phyloP scores from a whole-genome alignment of 805 yeast species.

The Saccharomycopsis sp. region DNA sequence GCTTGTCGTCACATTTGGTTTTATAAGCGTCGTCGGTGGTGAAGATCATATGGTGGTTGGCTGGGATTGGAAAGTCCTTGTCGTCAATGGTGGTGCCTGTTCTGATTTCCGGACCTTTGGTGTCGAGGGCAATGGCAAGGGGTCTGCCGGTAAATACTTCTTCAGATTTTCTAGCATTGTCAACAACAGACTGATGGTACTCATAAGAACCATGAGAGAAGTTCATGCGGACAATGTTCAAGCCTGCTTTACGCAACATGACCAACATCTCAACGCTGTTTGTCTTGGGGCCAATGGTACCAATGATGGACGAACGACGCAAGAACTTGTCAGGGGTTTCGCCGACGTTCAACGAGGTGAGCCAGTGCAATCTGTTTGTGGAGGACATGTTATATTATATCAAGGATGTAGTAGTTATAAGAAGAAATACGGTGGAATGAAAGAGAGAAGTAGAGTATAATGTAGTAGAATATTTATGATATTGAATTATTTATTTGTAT shows the following conservation, averaged over 20 bases:
- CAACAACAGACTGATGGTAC: slow-evolving; percentile 94
- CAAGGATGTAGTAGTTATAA: background rate
- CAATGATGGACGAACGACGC: slow-evolving; percentile 95
- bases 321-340: slow-evolving; percentile 67
- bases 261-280: slow-evolving; percentile 79
- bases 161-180: slow-evolving; percentile 93
- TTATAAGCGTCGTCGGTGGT: slow-evolving; percentile 81
- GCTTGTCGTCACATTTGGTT: slow-evolving; percentile 60
- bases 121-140: slow-evolving; percentile 94
- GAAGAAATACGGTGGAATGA: background rate
- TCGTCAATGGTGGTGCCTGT: slow-evolving; percentile 87
- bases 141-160: slow-evolving; percentile 90
- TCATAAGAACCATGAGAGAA: slow-evolving; percentile 98
- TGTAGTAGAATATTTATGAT: background rate
- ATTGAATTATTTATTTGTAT: background rate
- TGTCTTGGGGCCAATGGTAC: slow-evolving; percentile 98
- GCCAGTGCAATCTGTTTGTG: slow-evolving; percentile 64
- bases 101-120: slow-evolving; percentile 99
- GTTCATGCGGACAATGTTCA: slow-evolving; percentile 97
- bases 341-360: slow-evolving; percentile 64
- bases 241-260: slow-evolving; percentile 90
- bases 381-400: slow-evolving; percentile 8
- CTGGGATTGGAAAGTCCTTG: slow-evolving; percentile 70
- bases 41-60: slow-evolving; percentile 87
- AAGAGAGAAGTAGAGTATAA: background rate